phyloP scores from a whole-genome alignment of 2,329 filamentous ascomycete species.

The Cercospora beticola region DNA sequence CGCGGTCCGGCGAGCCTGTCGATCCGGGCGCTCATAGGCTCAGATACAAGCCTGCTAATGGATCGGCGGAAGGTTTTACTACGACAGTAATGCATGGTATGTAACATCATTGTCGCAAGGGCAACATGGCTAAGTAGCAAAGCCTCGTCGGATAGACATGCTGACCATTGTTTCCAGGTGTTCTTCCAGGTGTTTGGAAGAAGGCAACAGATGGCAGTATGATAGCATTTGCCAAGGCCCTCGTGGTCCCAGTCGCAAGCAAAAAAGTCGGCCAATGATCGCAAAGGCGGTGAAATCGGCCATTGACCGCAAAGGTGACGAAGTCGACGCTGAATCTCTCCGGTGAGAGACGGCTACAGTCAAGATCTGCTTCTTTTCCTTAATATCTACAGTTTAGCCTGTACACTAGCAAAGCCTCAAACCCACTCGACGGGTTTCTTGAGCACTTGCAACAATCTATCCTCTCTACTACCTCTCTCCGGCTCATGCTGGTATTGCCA shows the following conservation, averaged over 20 bases:
- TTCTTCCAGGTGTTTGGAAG: not conserved
- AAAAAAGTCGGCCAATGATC: not conserved
- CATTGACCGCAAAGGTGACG: too few species aligned
- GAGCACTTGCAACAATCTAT: conserved; percentile 72
- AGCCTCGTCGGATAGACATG: too few species aligned
- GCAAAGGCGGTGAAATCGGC: too few species aligned
- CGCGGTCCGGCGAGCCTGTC: not conserved
- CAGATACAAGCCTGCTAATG: not conserved
- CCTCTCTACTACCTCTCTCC: conserved; percentile 72
- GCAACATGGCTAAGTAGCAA: too few species aligned
- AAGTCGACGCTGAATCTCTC: not conserved
- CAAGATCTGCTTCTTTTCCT: not conserved
- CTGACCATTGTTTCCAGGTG: not conserved
- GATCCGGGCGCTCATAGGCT: not conserved
- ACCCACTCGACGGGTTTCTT: conserved; percentile 64
- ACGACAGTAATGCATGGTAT: not conserved
- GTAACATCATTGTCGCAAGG: too few species aligned
- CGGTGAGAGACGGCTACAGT: not conserved
- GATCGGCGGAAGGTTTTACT: too few species aligned
- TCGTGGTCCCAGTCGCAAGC: not conserved
- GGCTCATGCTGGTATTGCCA: conserved; percentile 97
- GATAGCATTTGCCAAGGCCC: not conserved
- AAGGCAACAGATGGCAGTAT: not conserved
- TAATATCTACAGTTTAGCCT: not conserved
- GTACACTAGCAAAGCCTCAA: conserved; percentile 30